Base-by-base conservation (phyloP, 768 basidiomycete species). In the Termitomyces sp. region DNA sequence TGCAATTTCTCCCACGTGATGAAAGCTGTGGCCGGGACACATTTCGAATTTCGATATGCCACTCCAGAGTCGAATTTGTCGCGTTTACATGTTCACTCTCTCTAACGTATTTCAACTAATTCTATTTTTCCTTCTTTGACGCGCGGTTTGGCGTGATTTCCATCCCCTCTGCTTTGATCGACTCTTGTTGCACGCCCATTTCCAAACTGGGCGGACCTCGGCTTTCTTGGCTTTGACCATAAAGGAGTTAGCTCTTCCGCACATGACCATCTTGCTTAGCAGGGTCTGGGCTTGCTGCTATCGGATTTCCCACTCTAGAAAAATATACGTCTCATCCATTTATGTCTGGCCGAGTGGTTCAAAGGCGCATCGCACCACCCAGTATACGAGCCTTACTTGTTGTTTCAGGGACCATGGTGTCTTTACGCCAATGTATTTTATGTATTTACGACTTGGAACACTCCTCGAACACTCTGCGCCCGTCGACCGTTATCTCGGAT, bases 211-310 rank as follows among this genome's bases (percentile, higher is more conserved):
- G 77, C 7, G 75, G 77, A 5, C 47, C 3, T 70, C 62, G 28
- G 77, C 76, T 18, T 80, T 76, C 63, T 68, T 79, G 6, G 65
- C 68, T 12, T 54, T 73, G 12, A 70, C 72, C 5, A 60, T 81
- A 39, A 78, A 80, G 54, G 81, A 81, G 55, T 72, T 79, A 9
- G 72, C 78, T 51, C 81, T 61, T 73, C 74, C 22, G 73, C 75
- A 2, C 77, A 81, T 60, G 73, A 77, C 41, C 76, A 69, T 60
- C 68, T 81, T 12, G 75, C 79, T 0, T 77, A 81, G 60, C 78
- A 81, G 80, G 80, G 63, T 68, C 69, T 1, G 76, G 78, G 74
- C 10, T 54, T 79, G 2, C 36, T 67, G 9, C 73, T 10, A 74
- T 80, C 49, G 74, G 70, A 15, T 20, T 66, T 16, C 70, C 68